Evolutionary conservation across 2,329 filamentous ascomycete species (phyloP).

Genomic region (Aspergillus pseudoglaucus): DNA sequence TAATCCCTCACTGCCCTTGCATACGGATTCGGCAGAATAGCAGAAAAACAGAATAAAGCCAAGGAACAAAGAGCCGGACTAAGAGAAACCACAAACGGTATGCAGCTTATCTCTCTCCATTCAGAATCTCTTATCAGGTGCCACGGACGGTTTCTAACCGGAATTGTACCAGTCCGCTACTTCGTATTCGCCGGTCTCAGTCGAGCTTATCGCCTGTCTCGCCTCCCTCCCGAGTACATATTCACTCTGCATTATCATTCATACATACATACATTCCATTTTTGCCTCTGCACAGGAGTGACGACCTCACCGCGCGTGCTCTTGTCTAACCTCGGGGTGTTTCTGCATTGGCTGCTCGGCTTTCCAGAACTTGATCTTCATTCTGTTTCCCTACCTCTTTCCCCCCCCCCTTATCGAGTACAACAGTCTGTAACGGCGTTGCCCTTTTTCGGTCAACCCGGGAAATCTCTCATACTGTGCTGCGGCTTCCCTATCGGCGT

Average conservation of each 20-base stretch:
- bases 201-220: too few relatives aligned
- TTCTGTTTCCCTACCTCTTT: background rate
- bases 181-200: too few relatives aligned
- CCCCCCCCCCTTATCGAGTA: background rate
- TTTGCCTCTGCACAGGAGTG: background rate
- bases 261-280: too few relatives aligned
- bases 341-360: too few relatives aligned
- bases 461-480: background rate
- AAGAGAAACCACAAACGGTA: background rate
- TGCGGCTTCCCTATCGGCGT: conserved; percentile 24
- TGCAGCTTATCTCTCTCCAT: background rate
- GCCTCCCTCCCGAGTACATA: too few relatives aligned
- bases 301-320: background rate
- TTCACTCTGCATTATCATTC: too few relatives aligned
- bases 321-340: too few relatives aligned
- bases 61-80: background rate
- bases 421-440: background rate
- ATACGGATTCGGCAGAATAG: background rate
- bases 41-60: background rate
- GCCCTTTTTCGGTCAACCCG: too few relatives aligned
- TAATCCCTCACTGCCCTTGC: background rate
- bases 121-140: background rate
- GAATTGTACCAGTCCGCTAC: too few relatives aligned
- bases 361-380: too few relatives aligned
- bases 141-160: too few relatives aligned